Evolutionary conservation across 148 eudicot species (phyloP).

Genomic region (Persicaria maculosa): DNA sequence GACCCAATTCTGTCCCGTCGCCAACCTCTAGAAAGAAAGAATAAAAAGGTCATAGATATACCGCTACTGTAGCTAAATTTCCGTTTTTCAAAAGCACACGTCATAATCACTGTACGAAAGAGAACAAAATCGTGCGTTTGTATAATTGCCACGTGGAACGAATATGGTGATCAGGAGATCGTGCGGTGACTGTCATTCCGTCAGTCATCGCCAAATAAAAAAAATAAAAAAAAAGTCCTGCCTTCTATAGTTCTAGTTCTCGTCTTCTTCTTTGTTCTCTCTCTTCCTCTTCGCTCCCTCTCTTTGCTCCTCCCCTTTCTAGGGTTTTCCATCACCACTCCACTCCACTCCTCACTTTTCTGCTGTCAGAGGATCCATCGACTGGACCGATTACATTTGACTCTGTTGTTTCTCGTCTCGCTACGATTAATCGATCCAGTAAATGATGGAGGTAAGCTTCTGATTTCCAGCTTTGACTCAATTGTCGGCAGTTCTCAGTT

Average conservation of each 20-base stretch:
- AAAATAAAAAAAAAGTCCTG: not conserved
- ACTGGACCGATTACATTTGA: not conserved
- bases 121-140: not conserved
- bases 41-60: too few relatives aligned
- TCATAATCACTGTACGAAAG: not conserved
- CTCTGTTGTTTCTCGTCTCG: not conserved
- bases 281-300: slow-evolving; percentile 1
- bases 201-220: slow-evolving; percentile 6
- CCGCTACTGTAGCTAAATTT: not conserved
- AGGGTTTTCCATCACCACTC: slow-evolving; percentile 25
- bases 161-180: not conserved
- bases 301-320: slow-evolving; percentile 11
- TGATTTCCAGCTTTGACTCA: not conserved
- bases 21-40: too few relatives aligned
- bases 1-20: too few relatives aligned
- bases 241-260: slow-evolving; percentile 19
- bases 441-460: slow-evolving; percentile 27
- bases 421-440: not conserved
- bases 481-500: not conserved
- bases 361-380: not conserved
- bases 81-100: not conserved
- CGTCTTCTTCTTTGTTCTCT: slow-evolving; percentile 18
- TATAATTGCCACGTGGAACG: not conserved
- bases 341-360: not conserved
- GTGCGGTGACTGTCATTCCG: not conserved